phyloP scores from a whole-genome alignment of 2,329 filamentous ascomycete species.

The Verticillium longisporum region DNA sequence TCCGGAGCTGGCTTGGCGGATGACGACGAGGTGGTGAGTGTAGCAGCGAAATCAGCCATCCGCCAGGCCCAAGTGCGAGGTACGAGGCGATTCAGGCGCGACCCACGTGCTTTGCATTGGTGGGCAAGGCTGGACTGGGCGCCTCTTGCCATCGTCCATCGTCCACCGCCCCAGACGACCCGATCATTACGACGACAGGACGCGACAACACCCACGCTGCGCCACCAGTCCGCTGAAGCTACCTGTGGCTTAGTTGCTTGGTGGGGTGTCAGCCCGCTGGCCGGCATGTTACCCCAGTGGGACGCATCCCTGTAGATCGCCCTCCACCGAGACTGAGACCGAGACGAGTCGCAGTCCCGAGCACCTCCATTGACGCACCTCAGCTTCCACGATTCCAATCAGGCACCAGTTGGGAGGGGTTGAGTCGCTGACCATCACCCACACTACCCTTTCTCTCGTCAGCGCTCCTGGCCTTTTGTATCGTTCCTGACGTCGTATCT shows the following conservation, averaged over 20 bases:
- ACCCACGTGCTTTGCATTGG: neutral
- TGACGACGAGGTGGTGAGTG: neutral
- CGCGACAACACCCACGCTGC: conserved; percentile 3
- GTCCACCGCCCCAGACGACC: no score
- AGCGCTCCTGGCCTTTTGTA: neutral
- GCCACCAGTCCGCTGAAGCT: conserved; percentile 11
- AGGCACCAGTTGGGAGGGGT: neutral
- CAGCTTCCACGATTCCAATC: neutral
- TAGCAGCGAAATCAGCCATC: neutral
- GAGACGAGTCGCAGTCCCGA: neutral
- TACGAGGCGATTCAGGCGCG: neutral
- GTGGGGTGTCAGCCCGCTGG: neutral
- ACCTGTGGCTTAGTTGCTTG: conserved; percentile 9
- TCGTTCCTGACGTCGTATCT: neutral
- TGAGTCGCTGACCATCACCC: neutral
- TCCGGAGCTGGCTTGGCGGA: neutral
- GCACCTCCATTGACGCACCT: neutral
- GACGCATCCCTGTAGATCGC: neutral
- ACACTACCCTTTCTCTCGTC: neutral
- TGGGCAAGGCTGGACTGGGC: neutral
- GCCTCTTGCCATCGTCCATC: no score
- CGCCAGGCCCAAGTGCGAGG: neutral
- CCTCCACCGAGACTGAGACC: neutral
- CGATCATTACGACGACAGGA: neutral
- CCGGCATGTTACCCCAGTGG: neutral